Conservation (phyloP, 2,329 filamentous ascomycete species). For the Venturia oleaginea region DNA sequence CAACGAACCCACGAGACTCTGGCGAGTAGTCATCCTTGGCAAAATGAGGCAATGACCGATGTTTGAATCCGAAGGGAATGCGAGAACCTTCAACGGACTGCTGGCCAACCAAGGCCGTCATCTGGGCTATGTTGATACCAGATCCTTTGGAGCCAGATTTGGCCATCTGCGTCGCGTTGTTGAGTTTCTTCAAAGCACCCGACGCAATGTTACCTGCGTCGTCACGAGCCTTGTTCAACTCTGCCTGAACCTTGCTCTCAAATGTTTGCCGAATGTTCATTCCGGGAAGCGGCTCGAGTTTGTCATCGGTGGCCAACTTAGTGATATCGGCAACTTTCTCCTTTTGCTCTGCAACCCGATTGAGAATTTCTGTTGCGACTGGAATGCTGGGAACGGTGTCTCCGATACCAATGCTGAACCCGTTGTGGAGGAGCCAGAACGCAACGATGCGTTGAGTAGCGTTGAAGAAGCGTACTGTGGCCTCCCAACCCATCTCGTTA, state of each 20-base stretch:
- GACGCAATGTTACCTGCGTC: slow-evolving; percentile 89
- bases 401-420: slow-evolving; percentile 96
- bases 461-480: slow-evolving; percentile 91
- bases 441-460: slow-evolving; percentile 90
- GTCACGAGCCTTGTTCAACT: slow-evolving; percentile 91
- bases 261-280: slow-evolving; percentile 99
- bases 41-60: slow-evolving; percentile 92
- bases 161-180: slow-evolving; percentile 96
- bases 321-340: slow-evolving; percentile 69
- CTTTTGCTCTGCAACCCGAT: slow-evolving; percentile 74
- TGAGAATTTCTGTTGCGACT: slow-evolving; percentile 70
- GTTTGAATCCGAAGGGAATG: slow-evolving; percentile 98
- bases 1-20: slow-evolving; percentile 92
- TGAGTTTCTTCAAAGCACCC: slow-evolving; percentile 85
- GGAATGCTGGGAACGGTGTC: slow-evolving; percentile 84
- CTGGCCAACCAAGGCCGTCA: slow-evolving; percentile 96
- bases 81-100: slow-evolving; percentile 98
- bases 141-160: slow-evolving; percentile 96
- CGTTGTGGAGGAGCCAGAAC: slow-evolving; percentile 94
- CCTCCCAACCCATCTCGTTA: slow-evolving; percentile 82
- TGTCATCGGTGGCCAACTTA: slow-evolving; percentile 69
- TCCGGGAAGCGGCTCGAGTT: slow-evolving; percentile 85
- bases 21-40: slow-evolving; percentile 99
- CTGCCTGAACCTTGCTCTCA: slow-evolving; percentile 91
- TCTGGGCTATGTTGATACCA: slow-evolving; percentile 98